Conservation (phyloP, 2,329 filamentous ascomycete genomes). For the Colletotrichum australisinense region DNA sequence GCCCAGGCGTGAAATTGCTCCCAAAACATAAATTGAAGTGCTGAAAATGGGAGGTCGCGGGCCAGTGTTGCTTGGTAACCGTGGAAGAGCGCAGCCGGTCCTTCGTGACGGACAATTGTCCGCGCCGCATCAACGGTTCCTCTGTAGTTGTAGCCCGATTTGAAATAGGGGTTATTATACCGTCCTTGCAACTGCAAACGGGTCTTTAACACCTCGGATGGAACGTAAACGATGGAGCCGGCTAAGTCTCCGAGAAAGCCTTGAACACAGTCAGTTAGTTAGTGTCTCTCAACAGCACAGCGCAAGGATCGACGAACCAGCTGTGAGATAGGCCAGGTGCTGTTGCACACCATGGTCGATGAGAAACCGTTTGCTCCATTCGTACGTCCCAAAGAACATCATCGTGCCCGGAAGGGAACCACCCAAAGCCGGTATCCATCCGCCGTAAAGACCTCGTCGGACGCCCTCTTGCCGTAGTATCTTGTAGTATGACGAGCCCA, state of each 20-base stretch:
- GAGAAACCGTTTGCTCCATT: conserved; percentile 91
- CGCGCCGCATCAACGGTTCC: conserved; percentile 85
- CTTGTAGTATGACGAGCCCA: conserved; percentile 90
- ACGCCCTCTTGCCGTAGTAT: conserved; percentile 95
- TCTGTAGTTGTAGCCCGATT: conserved; percentile 95
- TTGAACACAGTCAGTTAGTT: conserved; percentile 45
- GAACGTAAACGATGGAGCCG: conserved; percentile 93
- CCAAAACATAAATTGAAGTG: conserved; percentile 97
- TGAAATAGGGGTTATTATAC: conserved; percentile 94
- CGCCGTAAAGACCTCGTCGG: conserved; percentile 86
- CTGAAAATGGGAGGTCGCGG: conserved; percentile 94
- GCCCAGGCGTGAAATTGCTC: conserved; percentile 91
- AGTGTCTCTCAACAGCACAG: background rate
- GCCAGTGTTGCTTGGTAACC: conserved; percentile 98
- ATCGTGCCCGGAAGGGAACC: conserved; percentile 95
- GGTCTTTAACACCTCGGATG: conserved; percentile 98
- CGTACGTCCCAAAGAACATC: conserved; percentile 96
- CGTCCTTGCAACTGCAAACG: conserved; percentile 93
- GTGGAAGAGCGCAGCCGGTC: conserved; percentile 87
- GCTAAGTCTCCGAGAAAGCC: conserved; percentile 94
- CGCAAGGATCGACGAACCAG: conserved; percentile 66
- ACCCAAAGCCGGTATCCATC: conserved; percentile 89
- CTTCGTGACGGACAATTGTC: conserved; percentile 87
- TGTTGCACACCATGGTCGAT: conserved; percentile 86
- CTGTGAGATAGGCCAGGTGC: conserved; percentile 85